A percentile compares a stretch with the other conserved stretches of the same genome.
Conservation (phyloP, 176 grass and related monocot species). For the Alloteropsis semialata region DNA sequence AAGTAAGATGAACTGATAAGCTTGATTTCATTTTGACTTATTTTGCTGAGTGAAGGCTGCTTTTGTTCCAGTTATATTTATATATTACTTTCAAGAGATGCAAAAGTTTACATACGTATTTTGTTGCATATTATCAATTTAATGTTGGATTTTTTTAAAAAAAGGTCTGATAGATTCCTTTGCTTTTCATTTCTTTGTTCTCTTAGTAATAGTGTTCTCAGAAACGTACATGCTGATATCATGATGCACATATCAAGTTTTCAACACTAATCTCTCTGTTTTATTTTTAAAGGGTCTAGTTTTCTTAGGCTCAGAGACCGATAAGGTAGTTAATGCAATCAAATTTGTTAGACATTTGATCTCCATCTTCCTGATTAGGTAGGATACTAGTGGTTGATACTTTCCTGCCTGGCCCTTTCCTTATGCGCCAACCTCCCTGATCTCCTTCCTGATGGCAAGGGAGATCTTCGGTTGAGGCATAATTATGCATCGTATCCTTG, state of each 20-base stretch:
- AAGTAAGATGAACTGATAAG: slow-evolving; percentile 57
- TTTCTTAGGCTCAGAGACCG: background rate
- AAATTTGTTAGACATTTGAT: too few species aligned
- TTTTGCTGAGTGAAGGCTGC: slow-evolving; percentile 7
- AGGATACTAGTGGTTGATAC: too few species aligned
- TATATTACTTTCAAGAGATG: slow-evolving; percentile 1
- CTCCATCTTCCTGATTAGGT: too few species aligned
- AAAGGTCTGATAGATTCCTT: background rate
- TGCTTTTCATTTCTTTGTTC: background rate
- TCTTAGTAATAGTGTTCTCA: slow-evolving; percentile 1
- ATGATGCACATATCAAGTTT: background rate
- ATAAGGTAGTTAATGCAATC: background rate
- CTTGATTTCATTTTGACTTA: background rate
- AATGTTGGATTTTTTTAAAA: background rate
- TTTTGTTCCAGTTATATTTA: background rate
- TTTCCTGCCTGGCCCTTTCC: too few species aligned
- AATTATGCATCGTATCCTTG: too few species aligned
- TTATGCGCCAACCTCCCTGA: too few species aligned
- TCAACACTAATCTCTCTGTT: background rate
- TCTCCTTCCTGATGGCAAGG: too few species aligned
- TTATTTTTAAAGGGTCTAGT: background rate
- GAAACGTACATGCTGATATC: background rate
- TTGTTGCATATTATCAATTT: background rate
- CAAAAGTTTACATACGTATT: background rate
- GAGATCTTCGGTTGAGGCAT: too few species aligned